Evolutionary conservation across 2,329 filamentous ascomycete species (phyloP).

Genomic region (Colletotrichum incanum): DNA sequence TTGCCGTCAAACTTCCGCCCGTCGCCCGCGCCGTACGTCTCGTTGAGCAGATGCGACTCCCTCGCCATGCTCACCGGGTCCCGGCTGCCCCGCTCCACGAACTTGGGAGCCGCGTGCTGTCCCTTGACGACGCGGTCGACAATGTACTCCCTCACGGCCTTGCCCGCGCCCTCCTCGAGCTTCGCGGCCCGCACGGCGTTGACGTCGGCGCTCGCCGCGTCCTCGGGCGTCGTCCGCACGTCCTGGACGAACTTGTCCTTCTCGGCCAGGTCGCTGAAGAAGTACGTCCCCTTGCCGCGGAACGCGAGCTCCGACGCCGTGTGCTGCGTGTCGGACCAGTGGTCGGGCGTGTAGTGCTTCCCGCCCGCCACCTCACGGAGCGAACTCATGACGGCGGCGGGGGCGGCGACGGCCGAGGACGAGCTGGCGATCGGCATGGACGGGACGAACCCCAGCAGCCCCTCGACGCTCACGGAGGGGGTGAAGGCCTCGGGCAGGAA

Average conservation of each 20-base stretch:
- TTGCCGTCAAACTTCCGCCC: constrained; percentile 58
- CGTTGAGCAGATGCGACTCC: constrained; percentile 56
- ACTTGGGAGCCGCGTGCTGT: constrained; percentile 55
- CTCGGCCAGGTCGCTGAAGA: constrained; percentile 46
- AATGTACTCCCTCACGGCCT: constrained; percentile 53
- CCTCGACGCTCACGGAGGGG: constrained; percentile 55
- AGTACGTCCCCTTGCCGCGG: constrained; percentile 9
- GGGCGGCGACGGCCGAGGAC: constrained; percentile 37
- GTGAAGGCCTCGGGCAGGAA: constrained; percentile 49
- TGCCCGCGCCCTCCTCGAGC: constrained; percentile 52
- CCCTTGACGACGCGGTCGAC: constrained; percentile 54
- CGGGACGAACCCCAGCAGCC: constrained; percentile 51
- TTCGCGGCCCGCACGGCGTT: constrained; percentile 47
- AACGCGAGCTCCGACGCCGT: background rate
- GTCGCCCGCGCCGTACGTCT: constrained; percentile 54
- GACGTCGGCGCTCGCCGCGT: constrained; percentile 24
- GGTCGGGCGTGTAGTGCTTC: constrained; percentile 13
- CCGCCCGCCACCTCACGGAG: constrained; percentile 55
- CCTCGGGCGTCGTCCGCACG: constrained; percentile 43
- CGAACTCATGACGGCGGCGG: constrained; percentile 55
- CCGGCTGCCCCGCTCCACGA: constrained; percentile 43
- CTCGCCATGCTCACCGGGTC: constrained; percentile 54
- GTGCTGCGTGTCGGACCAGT: constrained; percentile 1
- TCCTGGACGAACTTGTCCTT: constrained; percentile 43
- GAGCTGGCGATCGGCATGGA: constrained; percentile 52